Evolutionary conservation across 495 filamentous ascomycete species (phyloP), one percentile per base, ranked within the genome.

Genomic region (Sphaerosporella brunnea): DNA sequence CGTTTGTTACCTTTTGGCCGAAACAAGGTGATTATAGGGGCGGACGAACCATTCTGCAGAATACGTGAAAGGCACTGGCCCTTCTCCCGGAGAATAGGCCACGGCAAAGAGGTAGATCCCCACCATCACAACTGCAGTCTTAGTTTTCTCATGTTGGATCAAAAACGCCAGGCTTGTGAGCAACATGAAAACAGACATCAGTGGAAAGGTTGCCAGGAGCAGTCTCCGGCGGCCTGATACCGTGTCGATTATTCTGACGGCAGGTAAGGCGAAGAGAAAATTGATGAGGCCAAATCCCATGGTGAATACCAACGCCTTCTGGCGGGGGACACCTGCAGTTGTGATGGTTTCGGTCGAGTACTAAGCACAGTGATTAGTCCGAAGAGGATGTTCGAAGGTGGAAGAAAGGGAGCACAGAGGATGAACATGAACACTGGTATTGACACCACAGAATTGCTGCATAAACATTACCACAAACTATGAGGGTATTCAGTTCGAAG

Each of bases 31-130:
- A 5, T 13, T 5, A 32, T 13, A 13, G 28, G 28, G 28, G 28
- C 5, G 28, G 13, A 0, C 75, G 28, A 32, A 32, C 28, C 28
- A 81, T 59, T 88, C 83, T 2, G 83, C 83, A 2, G 75, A 79
- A 56, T 87, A 84, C 2, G 79, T 78, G 54, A 84, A 88, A 2
- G 84, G 82, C 0, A 88, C 82, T 3, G 83, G 83, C 0, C 83
- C 83, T 55, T 84, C 81, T 20, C 82, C 83, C 1, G 82, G 80
- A 0, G 74, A 79, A 61, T 90, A 87, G 20, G 80, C 72, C 2
- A 77, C 65, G 10, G 70, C 77, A 56, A 79, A 88, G 0, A 88
- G 64, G 54, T 39, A 39, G 5, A 39, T 39, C 19, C 36, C 36
- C 36, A 39, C 5, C 36, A 39, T 39, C 5, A 39, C 16, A 15